Base-by-base conservation (phyloP, 306 rosid species). In the Echinosophora koreensis region DNA sequence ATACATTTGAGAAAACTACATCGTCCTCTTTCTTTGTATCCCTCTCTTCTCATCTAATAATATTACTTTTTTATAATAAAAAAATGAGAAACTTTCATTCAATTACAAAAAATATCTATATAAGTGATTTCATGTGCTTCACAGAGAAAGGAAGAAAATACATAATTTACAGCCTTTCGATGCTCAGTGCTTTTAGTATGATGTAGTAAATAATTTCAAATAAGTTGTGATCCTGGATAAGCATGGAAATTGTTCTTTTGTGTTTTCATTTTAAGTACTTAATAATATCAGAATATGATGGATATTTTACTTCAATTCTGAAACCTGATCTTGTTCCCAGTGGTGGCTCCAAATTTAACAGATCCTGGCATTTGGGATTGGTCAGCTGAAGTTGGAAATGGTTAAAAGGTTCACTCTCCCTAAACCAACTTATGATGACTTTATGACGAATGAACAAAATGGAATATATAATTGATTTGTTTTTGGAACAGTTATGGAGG, bases 401-500 rank as follows among this genome's bases (percentile, higher is more conserved):
- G 88, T 87, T 84, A 82, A 79, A 72, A 87, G 87, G 90, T 84
- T 59, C 6, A 38, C 67, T 77, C 69, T 28, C 30, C 27, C 27
- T 77, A 10, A 61, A 8, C 69, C 47, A 62, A 46, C 61, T 32
- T 35, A 17, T 77, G 44, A 57, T 52, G 18, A n/a, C 69, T 27
- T 69, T 35, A 16, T 15, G 76, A 41, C 0, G 27, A 54, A 32
- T 67, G 27, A 80, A 51, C 55, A 10, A 28, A 47, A 10, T 71
- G 34, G 28, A 60, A 65, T 76, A 52, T 60, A 56, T 70, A 8
- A 60, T 47, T 4, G 28, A 4, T 47, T 62, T 46, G n/a, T 5
- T 63, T 60, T 77, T 76, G 8, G 69, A 77, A 58, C 90, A 87
- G 90, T 73, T 76, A 87, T 87, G 90, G 90, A 77, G 88, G 68